A percentile compares a stretch with the other conserved stretches of the same genome.
These are phyloP conservation scores for Diutina sp. DNA, from an alignment of 1,139 yeast species.

Conservation along the genomic window DNA sequence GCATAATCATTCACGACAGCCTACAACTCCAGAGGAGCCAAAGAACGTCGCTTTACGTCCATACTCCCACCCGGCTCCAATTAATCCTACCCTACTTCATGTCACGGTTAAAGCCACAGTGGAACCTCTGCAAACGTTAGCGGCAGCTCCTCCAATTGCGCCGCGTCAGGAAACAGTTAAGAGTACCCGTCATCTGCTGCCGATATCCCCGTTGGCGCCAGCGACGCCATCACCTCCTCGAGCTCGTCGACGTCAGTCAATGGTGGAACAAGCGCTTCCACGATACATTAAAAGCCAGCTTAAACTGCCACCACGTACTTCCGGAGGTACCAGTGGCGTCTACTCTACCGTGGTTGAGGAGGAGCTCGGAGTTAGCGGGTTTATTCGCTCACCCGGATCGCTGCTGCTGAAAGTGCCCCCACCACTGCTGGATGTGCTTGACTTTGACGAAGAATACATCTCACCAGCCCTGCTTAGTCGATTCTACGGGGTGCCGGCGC, in stretches of 20 bases:
- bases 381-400: not conserved
- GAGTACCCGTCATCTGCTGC: not conserved
- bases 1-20: not conserved
- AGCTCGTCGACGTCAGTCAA: not conserved
- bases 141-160: not conserved
- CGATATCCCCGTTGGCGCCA: not conserved
- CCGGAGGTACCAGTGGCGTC: not conserved
- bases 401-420: not conserved
- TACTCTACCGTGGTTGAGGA: not conserved
- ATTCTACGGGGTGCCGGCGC: not conserved
- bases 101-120: constrained; percentile 1
- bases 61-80: not conserved
- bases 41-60: not conserved
- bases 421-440: not conserved
- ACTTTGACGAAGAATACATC: constrained; percentile 1
- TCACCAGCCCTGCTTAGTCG: not conserved
- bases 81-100: not conserved
- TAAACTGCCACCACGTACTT: not conserved
- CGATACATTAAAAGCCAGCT: not conserved
- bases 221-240: not conserved
- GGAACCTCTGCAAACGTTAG: not conserved
- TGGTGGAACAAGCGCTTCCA: not conserved
- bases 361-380: not conserved
- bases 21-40: not conserved
- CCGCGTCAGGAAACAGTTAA: not conserved